Evolutionary conservation across 2,329 filamentous ascomycete species (phyloP).

Genomic region (Hypoxylon sp.): DNA sequence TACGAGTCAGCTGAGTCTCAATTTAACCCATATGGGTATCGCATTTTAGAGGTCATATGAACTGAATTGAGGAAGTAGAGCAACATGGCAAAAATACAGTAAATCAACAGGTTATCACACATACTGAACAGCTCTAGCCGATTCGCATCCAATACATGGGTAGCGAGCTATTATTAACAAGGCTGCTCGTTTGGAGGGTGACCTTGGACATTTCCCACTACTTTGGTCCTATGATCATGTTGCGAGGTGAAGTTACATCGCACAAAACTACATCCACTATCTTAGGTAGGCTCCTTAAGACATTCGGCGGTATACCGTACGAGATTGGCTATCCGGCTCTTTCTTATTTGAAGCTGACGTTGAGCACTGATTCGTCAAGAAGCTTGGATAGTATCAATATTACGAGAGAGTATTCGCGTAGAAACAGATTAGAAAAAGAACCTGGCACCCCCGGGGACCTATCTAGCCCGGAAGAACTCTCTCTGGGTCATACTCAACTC

Average conservation of each 20-base stretch:
- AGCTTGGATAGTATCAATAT: background rate
- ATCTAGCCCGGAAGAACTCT: background rate
- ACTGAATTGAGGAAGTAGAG: background rate
- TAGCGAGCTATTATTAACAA: background rate
- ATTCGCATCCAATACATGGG: background rate
- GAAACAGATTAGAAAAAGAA: background rate
- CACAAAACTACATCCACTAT: background rate
- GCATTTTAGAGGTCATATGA: background rate
- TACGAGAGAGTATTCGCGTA: background rate
- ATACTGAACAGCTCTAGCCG: background rate
- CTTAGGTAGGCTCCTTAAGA: background rate
- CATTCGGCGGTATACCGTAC: background rate
- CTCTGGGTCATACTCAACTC: background rate
- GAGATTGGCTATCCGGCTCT: background rate
- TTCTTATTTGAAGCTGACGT: background rate
- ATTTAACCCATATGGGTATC: conserved; percentile 2
- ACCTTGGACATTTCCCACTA: background rate
- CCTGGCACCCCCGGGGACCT: background rate
- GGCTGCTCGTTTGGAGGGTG: background rate
- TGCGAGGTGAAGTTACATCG: background rate
- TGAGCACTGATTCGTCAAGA: background rate
- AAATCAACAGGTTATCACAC: background rate
- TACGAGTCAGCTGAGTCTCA: background rate
- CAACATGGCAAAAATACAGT: background rate
- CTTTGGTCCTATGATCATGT: background rate